Evolutionary conservation across 352 stramenopile genomes (phyloP).

Genomic region (Globisporangium echinulatum): DNA sequence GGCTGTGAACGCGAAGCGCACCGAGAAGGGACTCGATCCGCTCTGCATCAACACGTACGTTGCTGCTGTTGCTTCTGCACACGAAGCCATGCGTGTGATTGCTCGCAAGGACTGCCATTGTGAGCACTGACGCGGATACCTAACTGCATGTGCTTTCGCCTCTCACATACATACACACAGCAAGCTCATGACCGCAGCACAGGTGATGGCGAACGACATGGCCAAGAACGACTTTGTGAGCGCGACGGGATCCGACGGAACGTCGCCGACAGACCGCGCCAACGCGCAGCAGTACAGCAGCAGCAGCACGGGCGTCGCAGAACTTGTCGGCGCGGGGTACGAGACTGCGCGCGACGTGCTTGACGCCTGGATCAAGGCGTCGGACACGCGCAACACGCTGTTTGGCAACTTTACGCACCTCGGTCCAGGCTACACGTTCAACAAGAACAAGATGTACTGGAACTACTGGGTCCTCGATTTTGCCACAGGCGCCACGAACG

Average conservation of each 20-base stretch:
- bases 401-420: conserved; percentile 24
- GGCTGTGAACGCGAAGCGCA: conserved; percentile 30
- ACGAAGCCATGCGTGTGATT: not conserved
- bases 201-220: conserved; percentile 28
- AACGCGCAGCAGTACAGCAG: conserved; percentile 22
- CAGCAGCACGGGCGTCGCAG: conserved; percentile 17
- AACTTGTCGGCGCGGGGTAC: conserved; percentile 26
- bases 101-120: no score
- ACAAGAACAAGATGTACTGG: conserved; percentile 21
- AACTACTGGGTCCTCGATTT: conserved; percentile 32
- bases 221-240: conserved; percentile 18
- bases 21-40: conserved; percentile 20
- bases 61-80: not conserved
- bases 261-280: conserved; percentile 18
- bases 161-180: not conserved
- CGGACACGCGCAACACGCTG: conserved; percentile 12
- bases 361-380: conserved; percentile 24
- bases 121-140: not conserved
- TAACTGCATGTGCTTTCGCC: not conserved
- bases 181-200: conserved; percentile 26
- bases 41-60: conserved; percentile 36
- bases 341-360: conserved; percentile 15
- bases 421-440: conserved; percentile 26
- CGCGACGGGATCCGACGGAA: conserved; percentile 20
- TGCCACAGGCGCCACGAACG: conserved; percentile 7